Base-by-base conservation (phyloP, 345 rosid species). In the Cardamine occulta region DNA sequence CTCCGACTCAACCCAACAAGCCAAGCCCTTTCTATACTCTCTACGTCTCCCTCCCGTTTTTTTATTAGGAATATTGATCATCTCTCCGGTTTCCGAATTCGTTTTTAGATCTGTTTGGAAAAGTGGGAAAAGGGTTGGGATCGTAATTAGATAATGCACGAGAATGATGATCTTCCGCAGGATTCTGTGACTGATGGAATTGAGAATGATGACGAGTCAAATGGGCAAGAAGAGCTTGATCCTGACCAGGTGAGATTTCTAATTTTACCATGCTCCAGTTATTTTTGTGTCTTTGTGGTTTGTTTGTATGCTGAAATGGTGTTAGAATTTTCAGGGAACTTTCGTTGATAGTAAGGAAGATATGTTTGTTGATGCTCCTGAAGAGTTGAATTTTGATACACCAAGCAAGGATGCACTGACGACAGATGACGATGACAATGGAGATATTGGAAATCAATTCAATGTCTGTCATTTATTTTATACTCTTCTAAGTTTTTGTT, bases 331-430 rank as follows among this genome's bases (percentile, higher is more conserved):
- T 34, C 56, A 77, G 81, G 62, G 68, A 28, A 44, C 21, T 51
- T 80, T 78, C 51, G 84, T 68, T 67, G 96, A 87, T 12, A 83
- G 91, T 66, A 94, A 81, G 80, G 97, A 94, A 57, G 98, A 94
- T 73, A 82, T 87, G 96, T 94, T 94, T 70, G 88, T 84, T 26
- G 98, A 91, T 86, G 98, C 97, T 8, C 44, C 87, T 0, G 98
- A 94, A 21, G 98, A 88, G 76, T 73, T 87, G 74, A 85, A 81
- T 73, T 76, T 75, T 51, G 86, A 93, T 29, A 79, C 82, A 45
- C 82, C 76, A 63, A 55, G 34, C 72, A 82, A 86, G 79, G 87
- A 82, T 56, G 72, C 80, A 1, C 81, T 83, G 55, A 83, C 81
- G 8, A 81, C 73, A 13, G 73, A 85, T 37, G 75, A 59, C 7